Evolutionary conservation across 768 basidiomycete species (phyloP).

Genomic region (Kwoniella sp.): DNA sequence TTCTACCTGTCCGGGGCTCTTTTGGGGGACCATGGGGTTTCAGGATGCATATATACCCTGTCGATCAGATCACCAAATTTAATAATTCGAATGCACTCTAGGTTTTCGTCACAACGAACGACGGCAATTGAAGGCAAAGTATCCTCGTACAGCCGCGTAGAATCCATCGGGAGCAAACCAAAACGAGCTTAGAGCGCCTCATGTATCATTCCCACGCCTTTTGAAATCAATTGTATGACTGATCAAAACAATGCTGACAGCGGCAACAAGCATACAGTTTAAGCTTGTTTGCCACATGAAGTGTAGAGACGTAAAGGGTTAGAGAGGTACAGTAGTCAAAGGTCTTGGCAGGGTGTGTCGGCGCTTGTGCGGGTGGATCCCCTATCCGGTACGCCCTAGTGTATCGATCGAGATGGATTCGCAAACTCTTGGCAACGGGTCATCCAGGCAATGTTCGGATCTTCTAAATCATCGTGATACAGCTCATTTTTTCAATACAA

Average conservation of each 20-base stretch:
- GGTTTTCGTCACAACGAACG: no score
- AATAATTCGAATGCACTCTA: no score
- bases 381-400: not conserved
- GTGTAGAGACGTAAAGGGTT: not conserved
- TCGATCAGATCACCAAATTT: not conserved
- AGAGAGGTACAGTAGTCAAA: not conserved
- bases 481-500: no score
- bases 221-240: no score
- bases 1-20: not conserved
- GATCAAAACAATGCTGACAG: no score
- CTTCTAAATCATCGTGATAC: not conserved
- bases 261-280: not conserved
- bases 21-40: not conserved
- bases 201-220: no score
- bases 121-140: not conserved
- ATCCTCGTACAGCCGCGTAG: not conserved
- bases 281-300: not conserved
- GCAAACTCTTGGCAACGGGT: not conserved
- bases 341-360: not conserved
- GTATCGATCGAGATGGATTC: not conserved
- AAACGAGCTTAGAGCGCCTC: no score
- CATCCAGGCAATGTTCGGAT: not conserved
- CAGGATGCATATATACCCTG: not conserved
- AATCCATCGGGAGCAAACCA: not conserved
- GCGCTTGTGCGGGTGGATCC: not conserved